Percentiles rank a stretch among this genome's conserved stretches.
Evolutionary conservation across 192 early-diverging fungal genomes (phyloP).

Genomic region (Podila verticillata): DNA sequence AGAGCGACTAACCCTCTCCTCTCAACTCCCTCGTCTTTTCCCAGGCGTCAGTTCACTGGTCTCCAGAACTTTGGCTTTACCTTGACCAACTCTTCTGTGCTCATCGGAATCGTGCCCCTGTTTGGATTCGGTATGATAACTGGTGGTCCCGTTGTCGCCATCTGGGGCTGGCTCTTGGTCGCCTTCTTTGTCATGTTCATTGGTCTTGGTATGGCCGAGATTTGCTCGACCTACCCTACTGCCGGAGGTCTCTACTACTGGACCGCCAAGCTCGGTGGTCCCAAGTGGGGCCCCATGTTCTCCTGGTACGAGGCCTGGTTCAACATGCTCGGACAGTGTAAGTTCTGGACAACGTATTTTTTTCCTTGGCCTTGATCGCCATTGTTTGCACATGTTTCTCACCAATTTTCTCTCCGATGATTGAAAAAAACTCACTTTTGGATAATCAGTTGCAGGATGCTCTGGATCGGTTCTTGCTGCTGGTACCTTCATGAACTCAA

Average conservation of each 20-base stretch:
- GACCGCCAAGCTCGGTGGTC: slow-evolving; percentile 47
- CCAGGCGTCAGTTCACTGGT: slow-evolving; percentile 44
- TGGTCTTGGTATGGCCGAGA: slow-evolving; percentile 60
- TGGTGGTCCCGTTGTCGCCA: slow-evolving; percentile 56
- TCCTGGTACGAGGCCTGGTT: slow-evolving; percentile 57
- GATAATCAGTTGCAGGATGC: slow-evolving; percentile 35
- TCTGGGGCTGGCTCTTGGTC: slow-evolving; percentile 64
- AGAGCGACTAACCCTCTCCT: not conserved
- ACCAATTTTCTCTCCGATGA: not conserved
- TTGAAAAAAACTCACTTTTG: not conserved
- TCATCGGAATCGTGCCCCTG: slow-evolving; percentile 50
- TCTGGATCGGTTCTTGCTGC: slow-evolving; percentile 44
- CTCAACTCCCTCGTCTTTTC: not conserved
- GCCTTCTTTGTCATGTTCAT: slow-evolving; percentile 58
- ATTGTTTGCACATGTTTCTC: not conserved
- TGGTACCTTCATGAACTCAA: slow-evolving; percentile 31
- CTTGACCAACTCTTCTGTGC: slow-evolving; percentile 37
- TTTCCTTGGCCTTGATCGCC: not conserved
- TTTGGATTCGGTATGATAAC: slow-evolving; percentile 55
- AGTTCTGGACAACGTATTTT: not conserved
- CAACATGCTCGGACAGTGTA: slow-evolving; percentile 54
- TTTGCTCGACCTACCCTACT: slow-evolving; percentile 61
- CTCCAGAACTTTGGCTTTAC: slow-evolving; percentile 53
- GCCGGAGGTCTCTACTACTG: slow-evolving; percentile 52
- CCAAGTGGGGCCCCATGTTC: slow-evolving; percentile 54